These are phyloP conservation scores for Thalassiosira delicatula DNA, from an alignment of 352 stramenopile species.

Conservation along the genomic window DNA sequence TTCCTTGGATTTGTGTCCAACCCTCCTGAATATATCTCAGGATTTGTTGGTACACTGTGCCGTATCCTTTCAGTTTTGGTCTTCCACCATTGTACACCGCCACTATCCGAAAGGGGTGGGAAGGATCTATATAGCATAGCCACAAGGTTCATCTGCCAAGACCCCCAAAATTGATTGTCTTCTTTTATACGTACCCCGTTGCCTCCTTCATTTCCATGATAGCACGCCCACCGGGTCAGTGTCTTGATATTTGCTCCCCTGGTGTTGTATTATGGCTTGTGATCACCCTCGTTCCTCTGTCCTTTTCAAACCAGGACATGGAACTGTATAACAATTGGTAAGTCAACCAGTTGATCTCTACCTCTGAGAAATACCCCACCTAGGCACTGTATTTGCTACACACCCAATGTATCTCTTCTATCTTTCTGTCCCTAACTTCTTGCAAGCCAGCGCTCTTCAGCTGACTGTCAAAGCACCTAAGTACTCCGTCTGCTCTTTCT, in stretches of 20 bases:
- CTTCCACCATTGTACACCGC: background rate
- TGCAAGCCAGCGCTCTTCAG: background rate
- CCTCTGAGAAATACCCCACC: background rate
- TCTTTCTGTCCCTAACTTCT: constrained; percentile 8
- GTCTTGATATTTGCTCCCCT: background rate
- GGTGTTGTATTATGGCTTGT: background rate
- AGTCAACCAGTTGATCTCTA: background rate
- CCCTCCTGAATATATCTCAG: background rate
- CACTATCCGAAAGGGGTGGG: background rate
- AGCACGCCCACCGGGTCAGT: background rate
- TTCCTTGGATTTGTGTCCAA: background rate
- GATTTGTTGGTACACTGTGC: background rate
- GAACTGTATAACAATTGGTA: background rate
- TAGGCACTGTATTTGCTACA: background rate
- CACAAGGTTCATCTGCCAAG: background rate
- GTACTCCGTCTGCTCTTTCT: background rate
- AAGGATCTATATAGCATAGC: background rate
- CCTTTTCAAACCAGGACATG: background rate
- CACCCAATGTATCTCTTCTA: background rate
- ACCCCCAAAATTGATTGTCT: background rate
- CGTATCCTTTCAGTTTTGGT: background rate
- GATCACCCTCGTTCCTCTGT: background rate
- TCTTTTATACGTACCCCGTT: background rate
- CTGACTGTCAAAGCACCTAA: background rate
- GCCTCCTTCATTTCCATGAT: background rate